Evolutionary conservation across 2,329 filamentous ascomycete genomes (phyloP).

Genomic region (Clonostachys solani): DNA sequence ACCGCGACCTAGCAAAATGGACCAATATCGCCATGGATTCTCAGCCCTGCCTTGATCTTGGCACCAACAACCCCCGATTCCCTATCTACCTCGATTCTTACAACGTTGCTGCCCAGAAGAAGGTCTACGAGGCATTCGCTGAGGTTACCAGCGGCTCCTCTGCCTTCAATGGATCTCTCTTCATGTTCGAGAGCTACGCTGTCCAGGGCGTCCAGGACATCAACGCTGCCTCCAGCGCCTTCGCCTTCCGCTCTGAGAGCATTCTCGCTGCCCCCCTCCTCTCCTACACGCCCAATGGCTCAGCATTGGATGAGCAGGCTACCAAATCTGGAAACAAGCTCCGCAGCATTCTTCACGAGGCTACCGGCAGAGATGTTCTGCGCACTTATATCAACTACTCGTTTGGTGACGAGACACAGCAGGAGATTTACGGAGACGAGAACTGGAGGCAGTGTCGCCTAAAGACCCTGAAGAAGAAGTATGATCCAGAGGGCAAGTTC

Average conservation of each 20-base stretch:
- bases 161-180: slow-evolving; percentile 26
- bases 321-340: slow-evolving; percentile 27
- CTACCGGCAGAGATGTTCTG: slow-evolving; percentile 21
- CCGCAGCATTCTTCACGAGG: slow-evolving; percentile 26
- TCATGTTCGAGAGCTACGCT: slow-evolving; percentile 52
- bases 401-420: slow-evolving; percentile 35
- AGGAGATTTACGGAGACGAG: slow-evolving; percentile 42
- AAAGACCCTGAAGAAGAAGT: slow-evolving; percentile 38
- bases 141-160: slow-evolving; percentile 12
- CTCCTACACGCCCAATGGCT: slow-evolving; percentile 23
- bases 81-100: slow-evolving; percentile 36
- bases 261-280: slow-evolving; percentile 32
- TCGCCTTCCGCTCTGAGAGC: slow-evolving; percentile 37
- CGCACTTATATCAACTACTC: slow-evolving; percentile 49
- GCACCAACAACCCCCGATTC: slow-evolving; percentile 33
- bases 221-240: slow-evolving; percentile 30
- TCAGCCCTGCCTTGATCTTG: slow-evolving; percentile 33
- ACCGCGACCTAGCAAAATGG: slow-evolving; percentile 39
- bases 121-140: slow-evolving; percentile 24
- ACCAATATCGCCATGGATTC: slow-evolving; percentile 28
- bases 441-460: slow-evolving; percentile 41
- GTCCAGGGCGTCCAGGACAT: slow-evolving; percentile 33
- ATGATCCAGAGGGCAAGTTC: slow-evolving; percentile 39
- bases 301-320: slow-evolving; percentile 24
- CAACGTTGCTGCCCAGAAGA: slow-evolving; percentile 19